Conservation (phyloP, 768 basidiomycete species). For the Tephrocybe sp. region DNA sequence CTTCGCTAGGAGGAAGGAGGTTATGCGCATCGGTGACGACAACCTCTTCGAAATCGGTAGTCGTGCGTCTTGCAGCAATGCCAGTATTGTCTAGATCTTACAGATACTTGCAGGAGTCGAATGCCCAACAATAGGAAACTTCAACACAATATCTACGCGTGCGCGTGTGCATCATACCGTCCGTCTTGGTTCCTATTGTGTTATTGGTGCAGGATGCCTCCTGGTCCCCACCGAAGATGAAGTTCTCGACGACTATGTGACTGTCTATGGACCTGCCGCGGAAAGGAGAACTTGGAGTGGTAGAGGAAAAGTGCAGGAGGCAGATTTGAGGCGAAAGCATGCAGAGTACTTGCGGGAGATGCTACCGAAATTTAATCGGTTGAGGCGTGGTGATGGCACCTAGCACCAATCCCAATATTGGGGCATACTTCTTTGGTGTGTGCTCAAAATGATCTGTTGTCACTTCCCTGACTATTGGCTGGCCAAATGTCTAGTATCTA, state of each 20-base stretch:
- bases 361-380: conserved; percentile 84
- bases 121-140: conserved; percentile 78
- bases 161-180: conserved; percentile 84
- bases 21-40: conserved; percentile 91
- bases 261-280: conserved; percentile 75
- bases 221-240: conserved; percentile 81
- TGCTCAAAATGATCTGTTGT: not conserved
- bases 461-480: no score
- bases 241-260: conserved; percentile 77
- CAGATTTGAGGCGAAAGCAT: conserved; percentile 83
- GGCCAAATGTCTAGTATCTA: no score
- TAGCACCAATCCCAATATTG: conserved; percentile 20
- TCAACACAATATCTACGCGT: conserved; percentile 85
- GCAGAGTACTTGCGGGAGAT: conserved; percentile 91
- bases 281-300: conserved; percentile 85
- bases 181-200: conserved; percentile 76
- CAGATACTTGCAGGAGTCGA: conserved; percentile 68
- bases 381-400: conserved; percentile 59
- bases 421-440: not conserved
- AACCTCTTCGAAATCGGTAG: conserved; percentile 95
- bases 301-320: conserved; percentile 79
- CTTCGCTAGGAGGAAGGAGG: conserved; percentile 60
- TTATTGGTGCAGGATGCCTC: conserved; percentile 78
- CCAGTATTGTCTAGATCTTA: not conserved
- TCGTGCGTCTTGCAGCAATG: conserved; percentile 51